Conservation (phyloP, 441 rosid genomes). For the Euphorbia corollata region DNA sequence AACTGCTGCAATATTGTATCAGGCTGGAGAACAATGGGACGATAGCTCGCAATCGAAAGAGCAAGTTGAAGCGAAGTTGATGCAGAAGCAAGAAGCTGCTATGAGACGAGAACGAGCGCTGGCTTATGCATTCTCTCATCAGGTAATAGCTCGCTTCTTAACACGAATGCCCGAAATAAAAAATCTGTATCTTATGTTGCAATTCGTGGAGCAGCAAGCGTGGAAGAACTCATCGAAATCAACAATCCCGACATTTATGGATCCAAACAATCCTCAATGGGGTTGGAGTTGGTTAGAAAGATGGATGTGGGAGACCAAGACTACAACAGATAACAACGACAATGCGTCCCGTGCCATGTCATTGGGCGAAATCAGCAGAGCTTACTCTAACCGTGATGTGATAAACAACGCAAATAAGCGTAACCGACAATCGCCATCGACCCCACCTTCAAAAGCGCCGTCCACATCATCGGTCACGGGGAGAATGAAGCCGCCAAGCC, state of each 20-base stretch:
- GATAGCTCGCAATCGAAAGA: constrained; percentile 55
- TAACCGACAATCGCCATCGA: constrained; percentile 44
- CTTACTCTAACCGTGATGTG: constrained; percentile 29
- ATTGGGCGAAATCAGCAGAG: constrained; percentile 40
- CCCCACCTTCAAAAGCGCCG: constrained; percentile 44
- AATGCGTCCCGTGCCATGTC: constrained; percentile 49
- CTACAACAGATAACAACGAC: constrained; percentile 42
- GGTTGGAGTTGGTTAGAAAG: constrained; percentile 99
- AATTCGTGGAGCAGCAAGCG: constrained; percentile 39
- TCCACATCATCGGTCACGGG: constrained; percentile 39
- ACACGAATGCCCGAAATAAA: too few species aligned
- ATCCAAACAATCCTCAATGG: constrained; percentile 82
- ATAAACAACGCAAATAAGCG: too few species aligned
- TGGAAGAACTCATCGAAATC: constrained; percentile 50
- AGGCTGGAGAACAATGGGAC: constrained; percentile 67
- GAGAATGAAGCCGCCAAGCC: constrained; percentile 39
- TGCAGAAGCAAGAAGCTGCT: constrained; percentile 66
- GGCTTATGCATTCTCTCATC: constrained; percentile 89
- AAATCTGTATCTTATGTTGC: neutral
- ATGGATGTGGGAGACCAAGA: constrained; percentile 77
- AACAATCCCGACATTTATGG: constrained; percentile 54
- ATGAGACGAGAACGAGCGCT: constrained; percentile 85
- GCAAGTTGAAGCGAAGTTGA: constrained; percentile 54
- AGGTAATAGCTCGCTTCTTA: constrained; percentile 37
- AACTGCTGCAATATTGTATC: too few species aligned